These are phyloP conservation scores for Colletotrichum spinosum DNA, from an alignment of 2,329 filamentous ascomycete species.

Conservation along the genomic window DNA sequence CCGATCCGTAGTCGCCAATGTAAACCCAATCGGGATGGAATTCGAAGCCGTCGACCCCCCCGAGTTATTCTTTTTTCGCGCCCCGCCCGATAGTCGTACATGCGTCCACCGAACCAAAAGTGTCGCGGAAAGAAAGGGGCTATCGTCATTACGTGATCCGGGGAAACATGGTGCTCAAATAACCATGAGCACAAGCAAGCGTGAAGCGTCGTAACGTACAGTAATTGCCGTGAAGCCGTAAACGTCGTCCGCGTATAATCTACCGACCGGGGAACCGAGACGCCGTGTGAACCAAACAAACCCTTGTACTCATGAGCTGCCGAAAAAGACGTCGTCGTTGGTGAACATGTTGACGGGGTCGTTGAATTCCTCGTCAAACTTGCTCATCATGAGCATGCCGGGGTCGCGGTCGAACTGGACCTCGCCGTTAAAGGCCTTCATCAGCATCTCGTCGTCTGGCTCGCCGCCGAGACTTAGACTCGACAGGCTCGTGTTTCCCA, in stretches of 20 bases:
- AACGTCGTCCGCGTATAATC: constrained; percentile 11
- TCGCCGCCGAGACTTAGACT: constrained; percentile 48
- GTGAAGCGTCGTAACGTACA: constrained; percentile 34
- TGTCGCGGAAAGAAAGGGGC: constrained; percentile 9
- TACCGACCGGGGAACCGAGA: constrained; percentile 6
- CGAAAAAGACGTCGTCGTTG: constrained; percentile 65
- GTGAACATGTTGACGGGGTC: constrained; percentile 63
- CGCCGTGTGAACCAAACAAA: constrained; percentile 8
- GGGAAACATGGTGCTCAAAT: constrained; percentile 6
- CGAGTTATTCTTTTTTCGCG: not conserved
- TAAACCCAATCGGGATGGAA: not conserved
- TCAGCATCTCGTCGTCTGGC: constrained; percentile 59
- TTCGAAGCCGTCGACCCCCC: constrained; percentile 2
- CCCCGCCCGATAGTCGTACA: constrained; percentile 28
- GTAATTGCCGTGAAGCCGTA: constrained; percentile 19
- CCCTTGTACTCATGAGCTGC: constrained; percentile 43
- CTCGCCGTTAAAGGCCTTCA: constrained; percentile 57
- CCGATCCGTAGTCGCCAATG: constrained; percentile 14
- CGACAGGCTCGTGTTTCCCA: constrained; percentile 33
- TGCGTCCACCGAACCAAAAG: constrained; percentile 19
- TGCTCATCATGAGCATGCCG: constrained; percentile 62
- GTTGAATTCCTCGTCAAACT: constrained; percentile 67
- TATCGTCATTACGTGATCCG: constrained; percentile 33
- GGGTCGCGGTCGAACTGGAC: constrained; percentile 58
- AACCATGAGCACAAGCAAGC: constrained; percentile 20